Conservation (phyloP, 768 basidiomycete genomes). For the Kwoniella sp. region DNA sequence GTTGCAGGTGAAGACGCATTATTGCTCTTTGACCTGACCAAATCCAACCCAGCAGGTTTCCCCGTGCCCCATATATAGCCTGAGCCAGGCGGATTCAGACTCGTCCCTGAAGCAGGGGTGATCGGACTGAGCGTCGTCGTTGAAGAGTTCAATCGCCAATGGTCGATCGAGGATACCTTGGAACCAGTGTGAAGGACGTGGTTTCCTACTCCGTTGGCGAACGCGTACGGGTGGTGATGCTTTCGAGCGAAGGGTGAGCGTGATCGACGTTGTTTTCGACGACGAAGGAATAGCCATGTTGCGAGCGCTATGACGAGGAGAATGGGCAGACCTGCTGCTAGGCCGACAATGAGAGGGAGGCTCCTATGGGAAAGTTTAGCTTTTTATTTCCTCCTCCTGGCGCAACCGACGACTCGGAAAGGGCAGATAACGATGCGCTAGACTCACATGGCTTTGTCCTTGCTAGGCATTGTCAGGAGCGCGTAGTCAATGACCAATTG, state of each 20-base stretch:
- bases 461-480: conserved; percentile 8
- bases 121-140: conserved; percentile 5
- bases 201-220: conserved; percentile 11
- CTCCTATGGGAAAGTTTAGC: neutral
- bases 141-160: conserved; percentile 3
- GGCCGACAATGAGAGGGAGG: conserved; percentile 9
- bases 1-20: neutral
- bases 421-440: neutral
- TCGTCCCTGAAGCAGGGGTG: conserved; percentile 6
- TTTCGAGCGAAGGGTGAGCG: neutral
- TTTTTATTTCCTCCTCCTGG: too few relatives aligned
- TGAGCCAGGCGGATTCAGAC: neutral
- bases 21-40: conserved; percentile 1
- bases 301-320: neutral
- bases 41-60: conserved; percentile 15
- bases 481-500: conserved; percentile 30
- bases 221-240: conserved; percentile 4
- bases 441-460: neutral
- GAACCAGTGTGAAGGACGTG: conserved; percentile 4
- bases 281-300: neutral
- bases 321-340: conserved; percentile 4
- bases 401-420: too few relatives aligned
- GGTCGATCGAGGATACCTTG: neutral
- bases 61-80: conserved; percentile 20
- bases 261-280: conserved; percentile 10